A percentile compares a stretch with the other conserved stretches of the same genome.
These are phyloP conservation scores for Lodderomyces metapsilosis DNA, from an alignment of 1,139 yeast species.

Conservation along the genomic window DNA sequence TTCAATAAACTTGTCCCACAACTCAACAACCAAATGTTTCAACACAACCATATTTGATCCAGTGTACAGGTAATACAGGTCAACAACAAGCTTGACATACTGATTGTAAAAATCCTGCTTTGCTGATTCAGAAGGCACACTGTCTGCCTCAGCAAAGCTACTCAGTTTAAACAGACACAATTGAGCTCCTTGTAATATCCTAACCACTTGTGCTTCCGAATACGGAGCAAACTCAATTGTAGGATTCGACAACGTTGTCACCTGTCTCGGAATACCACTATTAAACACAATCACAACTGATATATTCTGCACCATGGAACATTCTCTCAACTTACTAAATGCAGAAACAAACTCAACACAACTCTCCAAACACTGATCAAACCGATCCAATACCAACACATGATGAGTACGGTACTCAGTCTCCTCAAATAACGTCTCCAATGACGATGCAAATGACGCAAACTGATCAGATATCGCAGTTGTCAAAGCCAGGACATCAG, in stretches of 20 bases:
- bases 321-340: constrained; percentile 49
- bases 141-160: neutral
- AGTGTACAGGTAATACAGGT: constrained; percentile 50
- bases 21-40: constrained; percentile 36
- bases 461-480: constrained; percentile 41
- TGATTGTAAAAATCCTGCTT: constrained; percentile 42
- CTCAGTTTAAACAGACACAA: constrained; percentile 24
- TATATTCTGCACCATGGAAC: constrained; percentile 29
- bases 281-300: constrained; percentile 32
- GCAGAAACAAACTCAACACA: constrained; percentile 45
- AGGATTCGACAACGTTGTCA: constrained; percentile 50
- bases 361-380: constrained; percentile 55
- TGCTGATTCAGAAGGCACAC: neutral
- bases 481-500: neutral
- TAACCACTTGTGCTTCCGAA: constrained; percentile 36
- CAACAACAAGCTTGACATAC: constrained; percentile 51
- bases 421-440: constrained; percentile 37
- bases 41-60: constrained; percentile 52
- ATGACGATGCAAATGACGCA: constrained; percentile 41
- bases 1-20: constrained; percentile 54
- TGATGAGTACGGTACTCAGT: constrained; percentile 39
- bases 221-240: constrained; percentile 49
- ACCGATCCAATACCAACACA: constrained; percentile 56
- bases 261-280: constrained; percentile 46
- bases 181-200: constrained; percentile 31